phyloP scores from a whole-genome alignment of 441 rosid species.

The Geranium incanum region DNA sequence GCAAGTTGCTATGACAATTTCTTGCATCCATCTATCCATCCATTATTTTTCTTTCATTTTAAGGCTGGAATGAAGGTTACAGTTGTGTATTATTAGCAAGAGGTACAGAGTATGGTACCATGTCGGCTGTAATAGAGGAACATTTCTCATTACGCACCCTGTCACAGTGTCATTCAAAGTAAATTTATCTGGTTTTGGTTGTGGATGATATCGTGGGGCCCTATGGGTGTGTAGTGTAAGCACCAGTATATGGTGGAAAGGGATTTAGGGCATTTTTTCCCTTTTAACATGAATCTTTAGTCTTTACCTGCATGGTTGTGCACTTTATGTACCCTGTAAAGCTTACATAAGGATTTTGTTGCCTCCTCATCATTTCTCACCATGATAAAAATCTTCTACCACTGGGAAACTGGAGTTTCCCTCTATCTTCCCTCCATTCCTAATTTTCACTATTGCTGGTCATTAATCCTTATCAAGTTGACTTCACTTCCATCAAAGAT shows the following conservation, averaged over 20 bases:
- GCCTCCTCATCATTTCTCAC: constrained; percentile 35
- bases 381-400: constrained; percentile 27
- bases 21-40: constrained; percentile 1
- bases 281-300: constrained; percentile 22
- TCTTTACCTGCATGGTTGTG: constrained; percentile 59
- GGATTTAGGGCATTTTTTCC: constrained; percentile 16
- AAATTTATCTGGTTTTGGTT: neutral
- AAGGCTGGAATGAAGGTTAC: neutral
- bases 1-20: constrained; percentile 2
- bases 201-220: neutral
- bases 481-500: constrained; percentile 10
- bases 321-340: constrained; percentile 41
- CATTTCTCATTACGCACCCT: neutral
- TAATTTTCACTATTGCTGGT: constrained; percentile 12
- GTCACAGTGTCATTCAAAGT: neutral
- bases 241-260: constrained; percentile 5
- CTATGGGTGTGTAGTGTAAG: neutral
- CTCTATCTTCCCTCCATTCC: constrained; percentile 15
- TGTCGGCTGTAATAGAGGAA: neutral
- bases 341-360: constrained; percentile 58
- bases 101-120: neutral
- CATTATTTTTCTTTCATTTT: neutral
- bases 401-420: constrained; percentile 19
- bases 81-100: neutral
- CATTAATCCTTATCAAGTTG: constrained; percentile 20